Evolutionary conservation across 345 rosid species (phyloP).

Genomic region (Acer negundo): DNA sequence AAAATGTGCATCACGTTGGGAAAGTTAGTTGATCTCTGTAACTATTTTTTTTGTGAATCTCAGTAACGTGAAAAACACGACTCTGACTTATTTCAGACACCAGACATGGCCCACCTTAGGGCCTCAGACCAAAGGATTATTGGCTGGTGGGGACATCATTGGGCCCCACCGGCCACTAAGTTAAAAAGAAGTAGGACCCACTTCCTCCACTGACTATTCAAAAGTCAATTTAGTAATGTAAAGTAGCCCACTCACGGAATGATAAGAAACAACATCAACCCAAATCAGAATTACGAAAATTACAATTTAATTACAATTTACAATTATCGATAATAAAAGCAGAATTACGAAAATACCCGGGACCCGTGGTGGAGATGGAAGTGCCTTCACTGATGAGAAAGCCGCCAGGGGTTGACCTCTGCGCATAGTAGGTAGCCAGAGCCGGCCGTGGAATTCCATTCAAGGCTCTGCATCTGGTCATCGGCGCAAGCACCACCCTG

Average conservation of each 20-base stretch:
- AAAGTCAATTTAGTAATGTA: too few relatives aligned
- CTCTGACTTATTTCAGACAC: neutral
- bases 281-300: slow-evolving; percentile 22
- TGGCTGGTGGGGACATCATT: neutral
- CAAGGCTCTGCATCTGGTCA: slow-evolving; percentile 91
- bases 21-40: too few relatives aligned
- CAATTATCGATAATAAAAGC: neutral
- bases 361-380: slow-evolving; percentile 53
- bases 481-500: slow-evolving; percentile 90
- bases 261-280: neutral
- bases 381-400: slow-evolving; percentile 89
- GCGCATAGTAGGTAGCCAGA: slow-evolving; percentile 71
- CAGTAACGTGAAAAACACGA: neutral
- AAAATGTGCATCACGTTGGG: neutral
- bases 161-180: neutral
- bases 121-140: neutral
- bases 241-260: too few relatives aligned
- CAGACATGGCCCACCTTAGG: neutral
- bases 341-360: slow-evolving; percentile 58
- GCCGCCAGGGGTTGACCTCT: slow-evolving; percentile 81
- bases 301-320: neutral
- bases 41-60: too few relatives aligned
- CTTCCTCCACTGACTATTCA: neutral
- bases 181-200: neutral
- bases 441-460: slow-evolving; percentile 66